Evolutionary conservation across 352 stramenopile species (phyloP).

Genomic region (Phytophthora syringae): DNA sequence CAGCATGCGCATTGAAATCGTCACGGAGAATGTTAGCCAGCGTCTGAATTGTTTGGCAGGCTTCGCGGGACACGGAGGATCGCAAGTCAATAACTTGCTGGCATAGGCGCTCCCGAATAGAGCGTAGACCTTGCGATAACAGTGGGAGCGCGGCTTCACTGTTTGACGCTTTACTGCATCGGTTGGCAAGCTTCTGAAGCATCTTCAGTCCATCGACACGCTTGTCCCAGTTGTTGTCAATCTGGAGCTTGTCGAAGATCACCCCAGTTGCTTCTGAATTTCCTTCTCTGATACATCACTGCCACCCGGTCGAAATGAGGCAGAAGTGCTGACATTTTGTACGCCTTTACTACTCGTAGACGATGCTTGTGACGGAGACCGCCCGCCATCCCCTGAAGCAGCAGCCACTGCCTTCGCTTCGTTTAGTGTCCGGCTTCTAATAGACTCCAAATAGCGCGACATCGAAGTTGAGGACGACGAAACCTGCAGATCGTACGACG

Average conservation of each 20-base stretch:
- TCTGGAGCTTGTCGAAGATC: constrained; percentile 61
- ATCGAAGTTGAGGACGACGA: constrained; percentile 61
- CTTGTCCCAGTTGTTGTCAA: constrained; percentile 81
- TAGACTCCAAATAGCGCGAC: constrained; percentile 55
- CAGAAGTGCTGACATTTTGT: constrained; percentile 16
- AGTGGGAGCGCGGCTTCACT: constrained; percentile 30
- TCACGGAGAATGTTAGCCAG: constrained; percentile 68
- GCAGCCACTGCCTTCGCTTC: constrained; percentile 35
- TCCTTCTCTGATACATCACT: constrained; percentile 59
- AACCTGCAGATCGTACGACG: constrained; percentile 51
- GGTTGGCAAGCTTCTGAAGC: constrained; percentile 61
- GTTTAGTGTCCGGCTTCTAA: constrained; percentile 51
- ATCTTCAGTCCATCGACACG: constrained; percentile 74
- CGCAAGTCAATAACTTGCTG: constrained; percentile 80
- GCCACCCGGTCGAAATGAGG: constrained; percentile 2
- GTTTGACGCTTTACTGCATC: constrained; percentile 48
- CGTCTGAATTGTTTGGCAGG: constrained; percentile 72
- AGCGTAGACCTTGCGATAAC: constrained; percentile 48
- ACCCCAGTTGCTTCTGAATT: constrained; percentile 65
- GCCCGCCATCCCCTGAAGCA: constrained; percentile 22
- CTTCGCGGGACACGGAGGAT: constrained; percentile 81
- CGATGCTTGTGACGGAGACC: constrained; percentile 54
- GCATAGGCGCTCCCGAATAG: constrained; percentile 67
- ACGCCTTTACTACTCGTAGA: constrained; percentile 43
- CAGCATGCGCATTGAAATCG: constrained; percentile 81